Evolutionary conservation across 2,329 filamentous ascomycete genomes (phyloP).

Genomic region (Alternaria metachromatica): DNA sequence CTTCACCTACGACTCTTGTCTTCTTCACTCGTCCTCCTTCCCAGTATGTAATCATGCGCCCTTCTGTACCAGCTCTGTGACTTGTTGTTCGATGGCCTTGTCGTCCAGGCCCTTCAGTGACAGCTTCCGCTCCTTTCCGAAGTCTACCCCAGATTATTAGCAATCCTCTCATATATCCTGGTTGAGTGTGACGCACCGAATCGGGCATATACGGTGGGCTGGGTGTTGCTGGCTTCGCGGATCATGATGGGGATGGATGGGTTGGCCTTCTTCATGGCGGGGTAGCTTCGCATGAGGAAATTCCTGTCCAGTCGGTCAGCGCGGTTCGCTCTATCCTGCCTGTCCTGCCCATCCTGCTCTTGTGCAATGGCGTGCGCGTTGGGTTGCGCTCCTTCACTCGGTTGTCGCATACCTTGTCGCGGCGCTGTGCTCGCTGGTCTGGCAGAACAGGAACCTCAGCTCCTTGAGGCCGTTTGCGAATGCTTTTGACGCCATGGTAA

Average conservation of each 20-base stretch:
- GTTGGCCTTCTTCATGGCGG: slow-evolving; percentile 99
- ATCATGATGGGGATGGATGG: slow-evolving; percentile 92
- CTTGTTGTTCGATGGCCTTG: slow-evolving; percentile 72
- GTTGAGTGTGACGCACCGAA: slow-evolving; percentile 69
- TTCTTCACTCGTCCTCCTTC: background rate
- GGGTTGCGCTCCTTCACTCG: slow-evolving; percentile 1
- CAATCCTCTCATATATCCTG: background rate
- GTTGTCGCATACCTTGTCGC: slow-evolving; percentile 72
- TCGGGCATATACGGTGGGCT: slow-evolving; percentile 88
- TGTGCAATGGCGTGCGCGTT: background rate
- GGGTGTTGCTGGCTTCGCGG: slow-evolving; percentile 84
- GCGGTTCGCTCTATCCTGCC: background rate
- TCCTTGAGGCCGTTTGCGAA: slow-evolving; percentile 91
- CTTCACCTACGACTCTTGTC: background rate
- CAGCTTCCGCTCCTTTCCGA: slow-evolving; percentile 72
- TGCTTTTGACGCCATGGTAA: slow-evolving; percentile 83
- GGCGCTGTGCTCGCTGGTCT: slow-evolving; percentile 89
- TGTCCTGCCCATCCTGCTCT: background rate
- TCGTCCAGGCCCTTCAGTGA: slow-evolving; percentile 71
- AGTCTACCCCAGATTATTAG: slow-evolving; percentile 54
- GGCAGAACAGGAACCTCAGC: slow-evolving; percentile 96
- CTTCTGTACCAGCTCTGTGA: slow-evolving; percentile 66
- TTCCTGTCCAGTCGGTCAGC: slow-evolving; percentile 62
- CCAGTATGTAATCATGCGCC: slow-evolving; percentile 3
- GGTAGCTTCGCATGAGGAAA: slow-evolving; percentile 90